phyloP scores from a whole-genome alignment of 495 filamentous ascomycete species.

The Sordaria brevicollis region DNA sequence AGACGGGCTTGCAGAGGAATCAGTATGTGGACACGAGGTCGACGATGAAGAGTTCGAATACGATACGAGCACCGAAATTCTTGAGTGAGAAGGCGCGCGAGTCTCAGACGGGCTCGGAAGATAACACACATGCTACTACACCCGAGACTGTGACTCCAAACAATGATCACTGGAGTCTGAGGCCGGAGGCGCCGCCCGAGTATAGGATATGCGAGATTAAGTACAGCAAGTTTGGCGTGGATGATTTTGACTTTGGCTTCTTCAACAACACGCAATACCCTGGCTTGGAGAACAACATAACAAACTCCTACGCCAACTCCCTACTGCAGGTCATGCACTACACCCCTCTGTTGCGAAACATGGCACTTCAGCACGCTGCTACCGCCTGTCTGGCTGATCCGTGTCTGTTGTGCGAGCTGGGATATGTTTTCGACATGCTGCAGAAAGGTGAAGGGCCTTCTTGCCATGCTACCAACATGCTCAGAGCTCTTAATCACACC shows the following conservation, averaged over 20 bases:
- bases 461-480: conserved; percentile 94
- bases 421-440: conserved; percentile 95
- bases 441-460: conserved; percentile 87
- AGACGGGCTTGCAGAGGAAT: conserved; percentile 61
- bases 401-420: conserved; percentile 89
- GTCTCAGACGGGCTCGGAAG: conserved; percentile 41
- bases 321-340: conserved; percentile 87
- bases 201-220: conserved; percentile 93
- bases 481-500: conserved; percentile 75
- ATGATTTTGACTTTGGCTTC: conserved; percentile 95
- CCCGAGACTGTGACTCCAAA: conserved; percentile 51
- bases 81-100: conserved; percentile 83
- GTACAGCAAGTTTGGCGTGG: conserved; percentile 92
- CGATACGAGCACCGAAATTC: conserved; percentile 66
- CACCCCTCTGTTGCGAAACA: conserved; percentile 77
- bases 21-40: conserved; percentile 72
- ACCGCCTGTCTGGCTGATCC: conserved; percentile 67
- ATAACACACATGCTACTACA: conserved; percentile 39
- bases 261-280: conserved; percentile 89
- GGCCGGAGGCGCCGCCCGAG: conserved; percentile 67
- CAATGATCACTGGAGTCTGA: conserved; percentile 50
- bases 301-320: conserved; percentile 92
- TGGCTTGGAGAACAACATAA: conserved; percentile 88
- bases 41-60: conserved; percentile 41
- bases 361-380: conserved; percentile 83